Base-by-base conservation (phyloP, 108 stramenopile species). In the Pseudonitzschia multiseries region DNA sequence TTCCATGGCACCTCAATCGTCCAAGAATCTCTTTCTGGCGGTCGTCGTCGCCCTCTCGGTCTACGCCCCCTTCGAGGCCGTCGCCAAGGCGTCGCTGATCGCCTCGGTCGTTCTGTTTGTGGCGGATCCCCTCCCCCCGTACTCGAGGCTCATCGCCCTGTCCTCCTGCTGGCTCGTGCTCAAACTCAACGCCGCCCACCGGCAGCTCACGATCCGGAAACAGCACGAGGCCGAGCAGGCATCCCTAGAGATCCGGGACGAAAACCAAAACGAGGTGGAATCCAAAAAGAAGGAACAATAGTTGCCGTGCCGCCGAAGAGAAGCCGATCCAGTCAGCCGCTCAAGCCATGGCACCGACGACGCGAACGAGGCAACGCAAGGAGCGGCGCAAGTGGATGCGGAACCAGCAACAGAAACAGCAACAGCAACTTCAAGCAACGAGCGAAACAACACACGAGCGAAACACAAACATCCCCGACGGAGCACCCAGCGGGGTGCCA, bases 61-160 rank as follows among this genome's bases (percentile, higher is more conserved):
- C 14, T 29, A 46, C n/a, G 43, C 41, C 14, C 65, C 65, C 22
- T 89, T 87, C 57, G 78, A 87, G 51, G 22, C 76, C 14, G 84
- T 89, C 17, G 86, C 88, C 41, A 85, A 89, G 57, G 71, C 64
- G 15, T 81, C 79, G 4, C 63, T 89, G 22, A 31, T 87, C 0
- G 36, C 83, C 15, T 83, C 84, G 50, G 72, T 69, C 15, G 36
- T 67, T 4, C 54, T 89, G 12, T 89, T 89, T 66, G 65, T 89
- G 28, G 42, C 77, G 0, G 88, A 89, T 73, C 88, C 88, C 0
- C 81, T 87, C 54, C 88, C 86, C n/a, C 80, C 80, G 12, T 33
- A 57, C 22, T 70, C 73, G 20, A 56, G 81, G 42, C 43, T 81
- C 24, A 27, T 76, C 0, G 65, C 71, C 4, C 5, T 81, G 5